A percentile compares a stretch with the other conserved stretches of the same genome.
Conservation (phyloP, 495 filamentous ascomycete species). For the Penicillium dipodomyicola region DNA sequence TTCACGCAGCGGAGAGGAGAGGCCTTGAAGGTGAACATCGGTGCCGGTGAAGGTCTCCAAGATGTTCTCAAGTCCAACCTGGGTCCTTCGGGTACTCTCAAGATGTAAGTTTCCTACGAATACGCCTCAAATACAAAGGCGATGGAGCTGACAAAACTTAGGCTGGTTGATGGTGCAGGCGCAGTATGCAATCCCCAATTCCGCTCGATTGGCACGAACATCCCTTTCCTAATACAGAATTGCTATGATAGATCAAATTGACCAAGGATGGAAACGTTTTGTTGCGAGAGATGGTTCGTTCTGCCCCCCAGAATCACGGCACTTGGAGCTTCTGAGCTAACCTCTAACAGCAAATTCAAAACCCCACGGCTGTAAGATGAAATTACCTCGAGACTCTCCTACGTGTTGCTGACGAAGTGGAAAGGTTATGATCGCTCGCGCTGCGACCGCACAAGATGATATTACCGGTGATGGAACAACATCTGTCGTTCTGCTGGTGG, state of each 20-base stretch:
- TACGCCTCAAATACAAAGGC: conserved; percentile 1
- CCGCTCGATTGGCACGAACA: conserved; percentile 10
- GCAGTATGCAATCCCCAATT: conserved; percentile 57
- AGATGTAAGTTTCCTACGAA: conserved; percentile 65
- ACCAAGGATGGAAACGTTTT: conserved; percentile 98
- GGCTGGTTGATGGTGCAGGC: conserved; percentile 94
- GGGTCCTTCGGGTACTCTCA: conserved; percentile 89
- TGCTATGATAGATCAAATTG: conserved; percentile 77
- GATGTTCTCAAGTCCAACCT: conserved; percentile 97
- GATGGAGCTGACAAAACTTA: conserved; percentile 42
- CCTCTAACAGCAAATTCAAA: conserved; percentile 65
- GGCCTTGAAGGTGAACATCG: conserved; percentile 94
- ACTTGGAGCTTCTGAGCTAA: conserved; percentile 33
- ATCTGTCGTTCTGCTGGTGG: conserved; percentile 90
- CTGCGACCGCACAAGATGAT: conserved; percentile 96
- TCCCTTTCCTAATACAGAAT: conserved; percentile 15
- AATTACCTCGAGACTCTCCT: conserved; percentile 14
- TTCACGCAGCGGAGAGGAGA: conserved; percentile 79
- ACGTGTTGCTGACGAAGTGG: conserved; percentile 26
- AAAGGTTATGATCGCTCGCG: conserved; percentile 94
- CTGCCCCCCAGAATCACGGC: background rate
- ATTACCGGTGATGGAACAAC: conserved; percentile 98
- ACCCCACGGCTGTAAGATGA: conserved; percentile 72
- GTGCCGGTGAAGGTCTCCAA: conserved; percentile 88
- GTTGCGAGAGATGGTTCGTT: conserved; percentile 87